Evolutionary conservation across 768 basidiomycete species (phyloP).

Genomic region (Suillus bovinus): DNA sequence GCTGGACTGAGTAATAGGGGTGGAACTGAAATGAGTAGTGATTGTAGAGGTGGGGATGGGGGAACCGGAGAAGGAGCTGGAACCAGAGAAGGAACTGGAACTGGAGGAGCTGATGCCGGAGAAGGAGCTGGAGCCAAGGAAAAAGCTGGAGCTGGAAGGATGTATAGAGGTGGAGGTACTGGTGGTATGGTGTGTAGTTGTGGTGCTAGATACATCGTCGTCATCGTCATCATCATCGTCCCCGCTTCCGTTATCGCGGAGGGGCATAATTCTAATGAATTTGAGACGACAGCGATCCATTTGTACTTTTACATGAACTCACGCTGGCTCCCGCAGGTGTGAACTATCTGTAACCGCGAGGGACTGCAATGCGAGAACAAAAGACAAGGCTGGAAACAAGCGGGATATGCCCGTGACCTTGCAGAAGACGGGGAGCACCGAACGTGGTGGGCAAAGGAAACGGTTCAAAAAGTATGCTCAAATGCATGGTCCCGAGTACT

Average conservation of each 20-base stretch:
- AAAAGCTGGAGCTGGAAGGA: background rate
- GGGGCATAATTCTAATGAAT: background rate
- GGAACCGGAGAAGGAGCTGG: background rate
- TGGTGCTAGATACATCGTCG: constrained; percentile 1
- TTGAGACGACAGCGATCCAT: background rate
- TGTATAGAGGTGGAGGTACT: background rate
- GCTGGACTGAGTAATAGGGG: background rate
- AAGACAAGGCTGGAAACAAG: constrained; percentile 6
- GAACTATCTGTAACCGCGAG: background rate
- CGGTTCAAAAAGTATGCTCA: background rate
- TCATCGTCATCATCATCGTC: background rate
- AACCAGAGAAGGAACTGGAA: background rate
- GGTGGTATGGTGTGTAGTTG: background rate
- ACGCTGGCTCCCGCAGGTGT: constrained; percentile 5
- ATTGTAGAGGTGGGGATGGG: background rate
- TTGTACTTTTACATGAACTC: constrained; percentile 1
- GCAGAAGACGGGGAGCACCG: background rate
- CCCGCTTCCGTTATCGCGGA: background rate
- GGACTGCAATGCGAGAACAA: constrained; percentile 7
- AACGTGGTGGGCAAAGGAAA: background rate
- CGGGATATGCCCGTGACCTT: constrained; percentile 1
- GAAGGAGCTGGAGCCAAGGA: background rate
- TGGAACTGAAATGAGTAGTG: background rate
- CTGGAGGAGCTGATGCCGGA: too few relatives aligned
- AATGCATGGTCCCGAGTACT: background rate